These are phyloP conservation scores for Debaryomyces subglobosus DNA, from an alignment of 1,139 yeast species.

Conservation along the genomic window DNA sequence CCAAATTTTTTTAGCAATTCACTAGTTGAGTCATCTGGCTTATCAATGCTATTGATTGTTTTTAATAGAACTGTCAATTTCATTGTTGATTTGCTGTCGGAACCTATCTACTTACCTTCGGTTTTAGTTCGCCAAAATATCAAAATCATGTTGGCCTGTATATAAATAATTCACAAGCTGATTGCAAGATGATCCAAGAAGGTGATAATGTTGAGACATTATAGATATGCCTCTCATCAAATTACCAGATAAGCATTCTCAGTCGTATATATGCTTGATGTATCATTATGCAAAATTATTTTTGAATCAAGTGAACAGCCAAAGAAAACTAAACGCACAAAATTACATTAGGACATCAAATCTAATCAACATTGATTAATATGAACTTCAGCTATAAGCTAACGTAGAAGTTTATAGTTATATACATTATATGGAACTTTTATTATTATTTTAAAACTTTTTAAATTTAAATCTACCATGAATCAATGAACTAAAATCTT, in stretches of 20 bases:
- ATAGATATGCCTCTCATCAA: background rate
- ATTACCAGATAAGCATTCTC: too few species aligned
- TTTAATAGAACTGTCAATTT: background rate
- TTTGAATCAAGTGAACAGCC: too few species aligned
- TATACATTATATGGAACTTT: background rate
- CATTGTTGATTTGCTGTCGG: background rate
- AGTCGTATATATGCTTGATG: too few species aligned
- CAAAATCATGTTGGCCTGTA: background rate
- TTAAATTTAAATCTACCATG: background rate
- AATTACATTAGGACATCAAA: too few species aligned
- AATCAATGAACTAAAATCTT: slow-evolving; percentile 1
- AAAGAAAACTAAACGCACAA: too few species aligned
- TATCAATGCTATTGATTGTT: background rate
- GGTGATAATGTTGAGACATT: background rate
- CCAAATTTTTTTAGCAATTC: slow-evolving; percentile 24
- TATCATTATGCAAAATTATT: too few species aligned
- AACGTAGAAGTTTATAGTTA: background rate
- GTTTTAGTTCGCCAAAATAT: background rate
- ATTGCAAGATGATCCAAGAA: background rate
- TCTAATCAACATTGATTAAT: background rate
- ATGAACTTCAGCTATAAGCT: background rate
- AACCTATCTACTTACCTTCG: background rate
- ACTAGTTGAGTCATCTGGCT: background rate
- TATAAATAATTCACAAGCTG: background rate
- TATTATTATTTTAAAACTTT: slow-evolving; percentile 1